Evolutionary conservation across 2,329 filamentous ascomycete species (phyloP), one percentile per base, ranked within the genome.

Genomic region (Fusarium continuum): DNA sequence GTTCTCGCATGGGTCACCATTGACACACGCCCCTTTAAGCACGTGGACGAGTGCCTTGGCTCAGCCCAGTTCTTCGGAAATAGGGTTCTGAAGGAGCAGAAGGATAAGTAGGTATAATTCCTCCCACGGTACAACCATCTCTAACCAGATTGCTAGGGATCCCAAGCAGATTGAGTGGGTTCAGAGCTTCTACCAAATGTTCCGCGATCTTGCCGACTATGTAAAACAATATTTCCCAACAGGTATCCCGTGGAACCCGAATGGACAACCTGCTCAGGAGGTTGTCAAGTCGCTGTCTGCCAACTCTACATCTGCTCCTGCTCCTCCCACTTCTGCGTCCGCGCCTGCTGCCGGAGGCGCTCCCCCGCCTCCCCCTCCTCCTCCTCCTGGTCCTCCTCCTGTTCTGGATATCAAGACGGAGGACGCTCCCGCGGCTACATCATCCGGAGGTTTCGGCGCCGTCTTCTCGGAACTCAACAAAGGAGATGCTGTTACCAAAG

Each of bases 51-150:
- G 68, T 89, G 89, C 56, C 83, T 96, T 17, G 88, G 89, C 25
- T 90, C 92, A 45, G 92, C 93, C 34, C 90, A 98, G 75, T 96
- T 96, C 80, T 97, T 92, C 71, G 95, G 95, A 28, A 98, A 99
- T 80, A 88, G 93, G 69, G 91, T 99, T 31, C 80, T 98, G 68
- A 96, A 93, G 79, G 91, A 96, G 70, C 89, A 91, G 77, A 97
- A 96, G 79, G 93, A 87, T 47, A 86, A 84, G 81, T 82, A 70
- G 29, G 76, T 50, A 22, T 28, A 9, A 10, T 39, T 10, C 9
- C 10, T 17, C 9, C 10, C 19, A 7, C 19, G 10, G 17, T 4
- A 6, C 4, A 32, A 41, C 14, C 38, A 17, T n/a, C 26, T 52
- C 38, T 65, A 32, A 64, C 38, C 23, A 34, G 20, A 13, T 17